Evolutionary conservation across 352 stramenopile genomes (phyloP).

Genomic region (Pythium insidiosum): DNA sequence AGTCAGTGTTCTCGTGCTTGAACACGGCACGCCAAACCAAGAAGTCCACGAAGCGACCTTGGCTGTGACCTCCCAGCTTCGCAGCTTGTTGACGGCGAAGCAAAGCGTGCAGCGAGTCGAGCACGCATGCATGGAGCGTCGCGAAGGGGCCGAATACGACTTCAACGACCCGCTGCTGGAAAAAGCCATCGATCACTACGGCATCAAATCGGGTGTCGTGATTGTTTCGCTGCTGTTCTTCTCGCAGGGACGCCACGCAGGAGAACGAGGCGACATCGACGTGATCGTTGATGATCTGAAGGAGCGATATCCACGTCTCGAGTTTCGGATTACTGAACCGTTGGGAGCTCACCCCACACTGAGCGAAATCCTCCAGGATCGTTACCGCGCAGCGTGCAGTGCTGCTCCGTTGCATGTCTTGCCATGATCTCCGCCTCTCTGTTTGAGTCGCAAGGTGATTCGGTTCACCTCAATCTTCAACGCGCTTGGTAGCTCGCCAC

Average conservation of each 20-base stretch:
- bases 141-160: slow-evolving; percentile 56
- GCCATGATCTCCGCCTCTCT: neutral
- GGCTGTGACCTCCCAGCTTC: slow-evolving; percentile 47
- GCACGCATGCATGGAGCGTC: slow-evolving; percentile 73
- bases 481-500: slow-evolving; percentile 37
- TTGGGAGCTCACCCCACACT: slow-evolving; percentile 57
- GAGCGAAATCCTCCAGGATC: slow-evolving; percentile 54
- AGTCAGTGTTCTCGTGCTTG: slow-evolving; percentile 60
- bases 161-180: slow-evolving; percentile 79
- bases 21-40: slow-evolving; percentile 63
- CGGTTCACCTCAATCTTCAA: slow-evolving; percentile 50
- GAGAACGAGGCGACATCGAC: slow-evolving; percentile 69
- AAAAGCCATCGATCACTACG: slow-evolving; percentile 54
- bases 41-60: slow-evolving; percentile 64
- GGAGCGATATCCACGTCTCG: slow-evolving; percentile 26
- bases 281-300: slow-evolving; percentile 51
- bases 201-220: slow-evolving; percentile 46
- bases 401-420: slow-evolving; percentile 3
- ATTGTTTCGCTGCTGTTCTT: slow-evolving; percentile 74
- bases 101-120: slow-evolving; percentile 29
- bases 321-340: slow-evolving; percentile 55
- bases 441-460: slow-evolving; percentile 35
- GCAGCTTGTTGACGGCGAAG: slow-evolving; percentile 17
- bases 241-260: slow-evolving; percentile 63
- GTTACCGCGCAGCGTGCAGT: slow-evolving; percentile 31